A percentile compares a stretch with the other conserved stretches of the same genome.
Conservation (phyloP, 1,284 basidiomycete species). For the Pholiota adiposa region DNA sequence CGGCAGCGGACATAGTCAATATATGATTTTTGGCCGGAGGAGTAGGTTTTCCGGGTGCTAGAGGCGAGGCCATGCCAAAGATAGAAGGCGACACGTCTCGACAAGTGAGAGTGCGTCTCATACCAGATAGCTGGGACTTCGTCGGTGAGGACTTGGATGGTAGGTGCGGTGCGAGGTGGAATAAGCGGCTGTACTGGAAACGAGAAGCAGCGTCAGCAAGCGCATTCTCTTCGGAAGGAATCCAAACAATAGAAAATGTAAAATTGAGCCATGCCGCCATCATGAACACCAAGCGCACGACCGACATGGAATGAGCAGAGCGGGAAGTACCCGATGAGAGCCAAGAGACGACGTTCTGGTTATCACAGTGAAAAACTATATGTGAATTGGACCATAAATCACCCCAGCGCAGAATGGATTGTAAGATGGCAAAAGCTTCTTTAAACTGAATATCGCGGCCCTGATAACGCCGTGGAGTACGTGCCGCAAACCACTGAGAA, state of each 20-base stretch:
- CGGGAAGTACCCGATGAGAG: constrained; percentile 19
- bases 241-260: constrained; percentile 29
- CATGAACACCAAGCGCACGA: constrained; percentile 25
- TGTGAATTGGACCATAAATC: constrained; percentile 20
- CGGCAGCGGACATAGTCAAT: no score
- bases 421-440: constrained; percentile 31
- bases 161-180: constrained; percentile 30
- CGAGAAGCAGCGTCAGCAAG: constrained; percentile 34
- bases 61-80: no score
- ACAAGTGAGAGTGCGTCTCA: no score
- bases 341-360: constrained; percentile 17
- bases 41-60: no score
- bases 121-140: no score
- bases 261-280: constrained; percentile 27
- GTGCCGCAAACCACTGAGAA: no score
- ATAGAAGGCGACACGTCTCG: no score
- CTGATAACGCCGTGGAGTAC: constrained; percentile 24
- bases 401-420: no score
- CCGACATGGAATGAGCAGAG: constrained; percentile 22
- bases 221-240: constrained; percentile 26
- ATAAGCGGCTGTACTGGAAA: constrained; percentile 32
- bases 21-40: no score
- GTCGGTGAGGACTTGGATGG: constrained; percentile 21
- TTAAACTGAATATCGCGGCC: constrained; percentile 30
- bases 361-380: constrained; percentile 36